Conservation (phyloP, 192 early-diverging fungal genomes). For the Coemansia sp. region DNA sequence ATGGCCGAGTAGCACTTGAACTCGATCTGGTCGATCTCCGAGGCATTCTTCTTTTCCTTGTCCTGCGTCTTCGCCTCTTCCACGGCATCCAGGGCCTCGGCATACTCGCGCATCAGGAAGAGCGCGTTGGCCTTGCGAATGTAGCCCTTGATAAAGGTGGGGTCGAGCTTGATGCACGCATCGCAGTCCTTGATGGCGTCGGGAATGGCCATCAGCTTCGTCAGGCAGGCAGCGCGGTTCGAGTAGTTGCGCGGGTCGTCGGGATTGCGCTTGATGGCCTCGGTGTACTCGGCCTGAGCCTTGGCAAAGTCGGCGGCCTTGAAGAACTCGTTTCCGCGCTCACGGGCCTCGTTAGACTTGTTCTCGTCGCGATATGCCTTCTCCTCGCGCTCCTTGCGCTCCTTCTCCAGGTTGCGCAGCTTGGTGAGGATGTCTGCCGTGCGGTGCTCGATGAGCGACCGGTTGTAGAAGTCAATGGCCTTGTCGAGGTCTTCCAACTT, state of each 20-base stretch:
- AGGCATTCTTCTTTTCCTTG: conserved; percentile 75
- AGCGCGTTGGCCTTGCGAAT: conserved; percentile 92
- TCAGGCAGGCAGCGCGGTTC: conserved; percentile 95
- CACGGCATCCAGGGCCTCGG: conserved; percentile 77
- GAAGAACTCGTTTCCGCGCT: conserved; percentile 90
- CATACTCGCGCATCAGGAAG: conserved; percentile 84
- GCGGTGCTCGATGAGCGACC: conserved; percentile 94
- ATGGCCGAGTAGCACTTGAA: conserved; percentile 79
- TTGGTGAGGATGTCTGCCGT: conserved; percentile 87
- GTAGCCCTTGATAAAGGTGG: conserved; percentile 90
- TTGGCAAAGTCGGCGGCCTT: conserved; percentile 83
- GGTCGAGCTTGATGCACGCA: conserved; percentile 78
- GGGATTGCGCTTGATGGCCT: conserved; percentile 96
- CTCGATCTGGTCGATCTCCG: conserved; percentile 81
- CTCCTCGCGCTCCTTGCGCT: conserved; percentile 73
- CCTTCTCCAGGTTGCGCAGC: conserved; percentile 82
- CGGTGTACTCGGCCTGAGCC: conserved; percentile 89
- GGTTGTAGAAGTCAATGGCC: conserved; percentile 89
- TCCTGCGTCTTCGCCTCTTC: conserved; percentile 76
- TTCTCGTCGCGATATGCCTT: conserved; percentile 80
- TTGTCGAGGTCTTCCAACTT: conserved; percentile 75
- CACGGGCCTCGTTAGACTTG: conserved; percentile 86
- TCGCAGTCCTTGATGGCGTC: conserved; percentile 97
- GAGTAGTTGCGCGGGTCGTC: conserved; percentile 85
- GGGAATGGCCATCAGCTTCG: conserved; percentile 87